Evolutionary conservation across 2,329 filamentous ascomycete species (phyloP).

Genomic region (Sarocladium brachiariae): DNA sequence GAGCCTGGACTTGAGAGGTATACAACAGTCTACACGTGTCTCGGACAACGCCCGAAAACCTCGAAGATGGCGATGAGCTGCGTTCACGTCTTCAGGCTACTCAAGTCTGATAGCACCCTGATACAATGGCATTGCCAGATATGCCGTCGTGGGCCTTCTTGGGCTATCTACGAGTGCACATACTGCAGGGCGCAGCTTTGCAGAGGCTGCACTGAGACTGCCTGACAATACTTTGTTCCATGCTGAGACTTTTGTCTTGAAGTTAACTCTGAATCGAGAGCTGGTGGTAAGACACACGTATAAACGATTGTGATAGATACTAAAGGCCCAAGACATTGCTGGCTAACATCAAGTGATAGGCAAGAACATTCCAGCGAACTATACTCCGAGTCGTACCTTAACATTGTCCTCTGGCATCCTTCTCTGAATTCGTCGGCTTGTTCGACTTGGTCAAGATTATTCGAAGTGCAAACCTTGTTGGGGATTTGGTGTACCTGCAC

Average conservation of each 20-base stretch:
- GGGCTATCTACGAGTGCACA: slow-evolving; percentile 62
- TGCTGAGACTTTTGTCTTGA: neutral
- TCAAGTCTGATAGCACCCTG: slow-evolving; percentile 60
- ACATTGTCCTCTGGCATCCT: no score
- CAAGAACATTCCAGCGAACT: no score
- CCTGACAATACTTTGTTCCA: slow-evolving; percentile 14
- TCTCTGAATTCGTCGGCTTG: no score
- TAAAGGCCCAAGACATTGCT: no score
- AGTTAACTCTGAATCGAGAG: neutral
- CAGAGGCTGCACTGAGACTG: slow-evolving; percentile 44
- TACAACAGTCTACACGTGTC: no score
- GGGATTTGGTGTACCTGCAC: no score
- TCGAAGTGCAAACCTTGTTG: no score
- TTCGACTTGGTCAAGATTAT: no score
- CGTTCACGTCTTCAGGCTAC: slow-evolving; percentile 55
- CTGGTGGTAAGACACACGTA: neutral
- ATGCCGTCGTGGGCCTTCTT: slow-evolving; percentile 58
- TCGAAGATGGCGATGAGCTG: slow-evolving; percentile 45
- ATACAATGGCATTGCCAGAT: slow-evolving; percentile 60
- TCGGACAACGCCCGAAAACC: neutral
- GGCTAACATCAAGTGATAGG: no score
- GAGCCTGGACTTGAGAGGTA: no score
- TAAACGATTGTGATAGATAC: no score
- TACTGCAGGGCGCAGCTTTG: slow-evolving; percentile 64
- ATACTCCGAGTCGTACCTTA: no score